Evolutionary conservation across 371 early-diverging fungal genomes (phyloP).

Genomic region (Nosema muscidifuracis): DNA sequence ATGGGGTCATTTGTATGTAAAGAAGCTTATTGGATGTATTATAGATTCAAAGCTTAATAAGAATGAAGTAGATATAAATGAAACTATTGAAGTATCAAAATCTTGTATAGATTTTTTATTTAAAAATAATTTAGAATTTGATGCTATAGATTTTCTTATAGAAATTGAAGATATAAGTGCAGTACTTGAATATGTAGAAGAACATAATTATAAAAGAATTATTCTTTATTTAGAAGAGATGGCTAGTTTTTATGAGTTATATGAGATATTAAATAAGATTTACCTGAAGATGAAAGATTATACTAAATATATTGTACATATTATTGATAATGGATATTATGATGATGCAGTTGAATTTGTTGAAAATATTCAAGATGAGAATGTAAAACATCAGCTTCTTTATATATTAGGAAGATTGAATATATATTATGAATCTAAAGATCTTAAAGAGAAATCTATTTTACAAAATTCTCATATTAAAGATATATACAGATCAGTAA

Average conservation of each 20-base stretch:
- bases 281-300: slow-evolving; percentile 40
- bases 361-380: slow-evolving; percentile 4
- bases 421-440: slow-evolving; percentile 35
- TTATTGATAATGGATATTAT: slow-evolving; percentile 21
- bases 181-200: slow-evolving; percentile 52
- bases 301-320: slow-evolving; percentile 20
- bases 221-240: slow-evolving; percentile 55
- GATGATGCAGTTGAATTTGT: slow-evolving; percentile 41
- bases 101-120: slow-evolving; percentile 56
- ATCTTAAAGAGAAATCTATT: slow-evolving; percentile 34
- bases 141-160: slow-evolving; percentile 62
- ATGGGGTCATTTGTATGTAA: slow-evolving; percentile 62
- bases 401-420: slow-evolving; percentile 47
- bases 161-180: slow-evolving; percentile 51
- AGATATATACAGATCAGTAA: slow-evolving; percentile 18
- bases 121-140: slow-evolving; percentile 59
- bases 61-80: slow-evolving; percentile 15
- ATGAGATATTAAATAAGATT: slow-evolving; percentile 41
- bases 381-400: slow-evolving; percentile 28
- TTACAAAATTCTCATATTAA: slow-evolving; percentile 29
- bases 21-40: slow-evolving; percentile 52
- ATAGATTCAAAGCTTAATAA: not conserved
- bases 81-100: slow-evolving; percentile 11
- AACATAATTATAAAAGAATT: slow-evolving; percentile 59
- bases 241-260: slow-evolving; percentile 22